phyloP scores from a whole-genome alignment of 495 filamentous ascomycete species.

The Hypoxylon crocopeplum region DNA sequence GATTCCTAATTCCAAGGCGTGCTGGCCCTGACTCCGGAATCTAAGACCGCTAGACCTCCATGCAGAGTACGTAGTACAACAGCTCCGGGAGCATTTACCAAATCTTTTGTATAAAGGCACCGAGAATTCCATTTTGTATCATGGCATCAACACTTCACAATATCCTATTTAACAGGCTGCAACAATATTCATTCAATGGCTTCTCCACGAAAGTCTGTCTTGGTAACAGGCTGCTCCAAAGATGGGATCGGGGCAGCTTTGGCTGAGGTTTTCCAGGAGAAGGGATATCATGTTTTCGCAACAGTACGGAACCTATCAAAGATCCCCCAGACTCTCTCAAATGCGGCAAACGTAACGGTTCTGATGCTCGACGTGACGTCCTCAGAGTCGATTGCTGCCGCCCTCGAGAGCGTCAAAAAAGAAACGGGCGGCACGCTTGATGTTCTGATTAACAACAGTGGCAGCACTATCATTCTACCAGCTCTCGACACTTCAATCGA shows the following conservation, averaged over 20 bases:
- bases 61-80: too few species aligned
- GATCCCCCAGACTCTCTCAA: slow-evolving; percentile 16
- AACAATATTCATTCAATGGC: too few species aligned
- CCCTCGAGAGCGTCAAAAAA: slow-evolving; percentile 29
- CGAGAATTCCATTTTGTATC: too few species aligned
- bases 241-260: slow-evolving; percentile 54
- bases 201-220: background rate
- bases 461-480: slow-evolving; percentile 34
- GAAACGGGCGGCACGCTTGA: slow-evolving; percentile 44
- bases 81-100: too few species aligned
- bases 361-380: slow-evolving; percentile 54
- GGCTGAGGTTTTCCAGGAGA: slow-evolving; percentile 46
- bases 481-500: slow-evolving; percentile 43
- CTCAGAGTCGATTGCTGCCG: slow-evolving; percentile 41
- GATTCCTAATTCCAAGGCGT: too few species aligned
- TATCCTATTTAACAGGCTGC: too few species aligned
- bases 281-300: slow-evolving; percentile 50
- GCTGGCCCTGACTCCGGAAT: too few species aligned
- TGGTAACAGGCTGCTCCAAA: slow-evolving; percentile 57
- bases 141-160: too few species aligned
- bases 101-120: too few species aligned
- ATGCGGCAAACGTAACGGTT: slow-evolving; percentile 40
- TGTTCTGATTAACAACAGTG: slow-evolving; percentile 54
- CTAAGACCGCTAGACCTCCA: too few species aligned
- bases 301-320: slow-evolving; percentile 47